Evolutionary conservation across 164 flowering plant genomes (phyloP), one percentile per base, ranked within the genome.

Genomic region (Berberis thunbergii): DNA sequence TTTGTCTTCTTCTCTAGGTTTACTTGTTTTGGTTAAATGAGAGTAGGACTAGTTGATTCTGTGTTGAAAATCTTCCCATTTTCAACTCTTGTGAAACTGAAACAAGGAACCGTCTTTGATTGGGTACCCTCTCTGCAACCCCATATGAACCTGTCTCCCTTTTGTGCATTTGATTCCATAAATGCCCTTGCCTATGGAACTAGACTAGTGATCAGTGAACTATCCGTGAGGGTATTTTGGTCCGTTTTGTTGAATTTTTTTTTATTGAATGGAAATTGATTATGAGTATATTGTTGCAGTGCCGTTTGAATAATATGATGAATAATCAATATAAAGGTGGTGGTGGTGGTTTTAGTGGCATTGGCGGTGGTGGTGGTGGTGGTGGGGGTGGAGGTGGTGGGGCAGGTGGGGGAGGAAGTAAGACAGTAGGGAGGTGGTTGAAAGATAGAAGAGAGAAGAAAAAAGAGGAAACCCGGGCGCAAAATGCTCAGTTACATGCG

Each of bases 381-480:
- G 55, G 65, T 1, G 45, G 63, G 2, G 70, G 75, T 4, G 62
- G 73, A 12, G 49, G 64, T 1, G 75, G 65, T 13, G 68, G 75
- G 8, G 79, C 66, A 1, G 75, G 62, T 1, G 74, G 72, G 0
- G 83, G 81, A 4, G 87, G 89, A 0, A 93, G 91, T 12, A 93
- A 88, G 78, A 91, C 97, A 6, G 95, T 94, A 2, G 99, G 99
- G 10, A 75, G 99, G 76, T 91, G 99, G 99, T 67, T 94, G 64
- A 94, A 94, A 76, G 97, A 94, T 58, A 65, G 99, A 75, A 82
- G 73, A 61, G 99, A 94, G 82, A 94, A 87, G 79, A 94, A 85
- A 74, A 87, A 89, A 73, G 99, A 94, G 74, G 99, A 90, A 67
- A 69, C 88, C 0, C 74, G 99, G 41, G 86, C 95, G 0, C 97